Evolutionary conservation across 2,329 filamentous ascomycete species (phyloP), one percentile per base, ranked within the genome.

Genomic region (Leptosphaerulina australis): DNA sequence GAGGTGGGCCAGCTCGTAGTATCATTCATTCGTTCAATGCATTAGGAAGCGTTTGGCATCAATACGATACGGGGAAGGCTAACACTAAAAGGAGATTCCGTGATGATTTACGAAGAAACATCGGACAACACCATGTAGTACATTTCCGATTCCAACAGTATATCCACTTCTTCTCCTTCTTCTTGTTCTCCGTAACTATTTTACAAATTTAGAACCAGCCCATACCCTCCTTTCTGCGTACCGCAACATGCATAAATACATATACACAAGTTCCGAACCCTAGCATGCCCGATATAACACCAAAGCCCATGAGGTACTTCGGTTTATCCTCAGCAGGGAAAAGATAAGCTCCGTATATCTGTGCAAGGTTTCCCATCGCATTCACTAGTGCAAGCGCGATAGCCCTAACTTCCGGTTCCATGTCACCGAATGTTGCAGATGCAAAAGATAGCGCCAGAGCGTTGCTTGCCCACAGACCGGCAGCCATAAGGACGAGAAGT

Each of bases 401-500:
- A 11, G 75, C 80, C n/a, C 81, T 67, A 3, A 76, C 75, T 55
- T 83, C 79, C 0, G 74, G 74, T 15, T 73, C 70, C 74, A 83
- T 77, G 14, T 69, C 63, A 1, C 74, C 75, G 58, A 84, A 83
- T 0, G 78, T 79, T 0, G 78, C 77, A 3, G 79, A 79, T 0
- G 78, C 79, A 48, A 79, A 83, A 0, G 79, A 76, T 14, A 84
- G 70, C 0, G 77, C 73, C 2, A 79, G 72, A 0, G 76, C 80
- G 58, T 84, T 83, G 1, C 77, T 76, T 0, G 78, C 71, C 81
- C 79, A 83, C 0, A 83, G 70, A 0, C 80, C 81, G 1, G 78
- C 76, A 0, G 80, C 80, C 79, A 83, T 81, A 46, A 84, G 70
- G 2, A 83, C 79, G 0, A 84, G 74, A 1, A 84, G 70, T 0